A percentile compares a stretch with the other conserved stretches of the same genome.
phyloP scores from a whole-genome alignment of 2,329 filamentous ascomycete species.

The Phaeosphaeriaceae sp. region DNA sequence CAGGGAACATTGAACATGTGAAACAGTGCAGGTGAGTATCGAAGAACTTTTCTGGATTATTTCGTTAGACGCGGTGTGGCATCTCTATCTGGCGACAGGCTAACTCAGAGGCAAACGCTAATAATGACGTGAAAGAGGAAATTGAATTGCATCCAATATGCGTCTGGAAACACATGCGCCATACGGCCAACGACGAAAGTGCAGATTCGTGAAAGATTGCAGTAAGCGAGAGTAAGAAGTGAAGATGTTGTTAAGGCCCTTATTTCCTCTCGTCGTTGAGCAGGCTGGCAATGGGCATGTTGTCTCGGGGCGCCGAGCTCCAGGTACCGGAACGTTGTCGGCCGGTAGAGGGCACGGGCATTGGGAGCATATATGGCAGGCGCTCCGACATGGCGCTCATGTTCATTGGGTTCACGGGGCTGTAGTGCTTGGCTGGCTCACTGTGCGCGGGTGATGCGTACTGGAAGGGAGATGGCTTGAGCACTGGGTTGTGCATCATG shows the following conservation, averaged over 20 bases:
- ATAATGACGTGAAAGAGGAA: neutral
- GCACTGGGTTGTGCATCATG: conserved; percentile 44
- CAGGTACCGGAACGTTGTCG: conserved; percentile 44
- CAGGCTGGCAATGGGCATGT: conserved; percentile 50
- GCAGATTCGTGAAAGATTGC: conserved; percentile 8
- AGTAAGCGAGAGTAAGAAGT: conserved; percentile 24
- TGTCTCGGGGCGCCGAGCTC: conserved; percentile 46
- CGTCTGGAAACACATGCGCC: neutral
- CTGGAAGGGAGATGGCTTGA: conserved; percentile 38
- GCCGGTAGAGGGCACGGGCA: conserved; percentile 45
- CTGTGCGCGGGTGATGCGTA: conserved; percentile 40
- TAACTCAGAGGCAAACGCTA: neutral
- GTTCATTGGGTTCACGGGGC: conserved; percentile 39
- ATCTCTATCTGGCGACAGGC: neutral
- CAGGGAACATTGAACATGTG: neutral
- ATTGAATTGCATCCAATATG: neutral
- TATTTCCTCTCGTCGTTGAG: conserved; percentile 49
- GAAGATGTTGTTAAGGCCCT: conserved; percentile 5
- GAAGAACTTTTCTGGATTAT: neutral
- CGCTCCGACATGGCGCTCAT: conserved; percentile 43
- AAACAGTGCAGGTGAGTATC: neutral
- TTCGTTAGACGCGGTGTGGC: neutral
- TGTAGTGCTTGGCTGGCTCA: conserved; percentile 42
- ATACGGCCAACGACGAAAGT: neutral
- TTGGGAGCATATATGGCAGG: conserved; percentile 46